phyloP scores from a whole-genome alignment of 2,329 filamentous ascomycete genomes.

The Penicillium hordei region DNA sequence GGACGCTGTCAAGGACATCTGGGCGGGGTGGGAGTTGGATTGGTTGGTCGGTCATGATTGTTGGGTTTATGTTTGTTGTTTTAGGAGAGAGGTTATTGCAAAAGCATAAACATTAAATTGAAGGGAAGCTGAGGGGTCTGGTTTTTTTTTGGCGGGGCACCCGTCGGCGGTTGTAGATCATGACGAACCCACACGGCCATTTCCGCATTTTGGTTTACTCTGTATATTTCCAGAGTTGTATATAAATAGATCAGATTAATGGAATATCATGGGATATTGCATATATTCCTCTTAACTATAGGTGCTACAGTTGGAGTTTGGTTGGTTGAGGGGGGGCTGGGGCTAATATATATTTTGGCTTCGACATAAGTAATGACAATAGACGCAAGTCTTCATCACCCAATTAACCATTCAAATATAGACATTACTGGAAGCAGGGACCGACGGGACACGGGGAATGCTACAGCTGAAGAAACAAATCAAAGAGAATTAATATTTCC shows the following conservation, averaged over 20 bases:
- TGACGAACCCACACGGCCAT: constrained; percentile 11
- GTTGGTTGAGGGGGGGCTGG: too few species aligned
- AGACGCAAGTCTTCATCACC: neutral
- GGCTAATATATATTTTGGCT: neutral
- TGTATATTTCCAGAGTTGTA: too few species aligned
- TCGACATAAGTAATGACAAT: neutral
- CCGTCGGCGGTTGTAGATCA: constrained; percentile 17
- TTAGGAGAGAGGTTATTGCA: neutral
- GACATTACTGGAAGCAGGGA: too few species aligned
- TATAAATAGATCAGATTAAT: neutral
- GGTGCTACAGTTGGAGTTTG: neutral
- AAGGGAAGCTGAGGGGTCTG: constrained; percentile 11
- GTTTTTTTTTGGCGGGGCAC: constrained; percentile 22
- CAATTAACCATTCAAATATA: neutral
- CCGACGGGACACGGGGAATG: neutral
- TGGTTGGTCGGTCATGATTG: constrained; percentile 26
- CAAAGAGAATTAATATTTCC: constrained; percentile 3
- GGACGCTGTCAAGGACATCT: constrained; percentile 39
- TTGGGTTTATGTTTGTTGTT: neutral
- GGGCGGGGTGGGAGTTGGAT: constrained; percentile 35
- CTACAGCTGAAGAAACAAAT: neutral
- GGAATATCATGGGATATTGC: too few species aligned
- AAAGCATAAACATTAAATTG: neutral
- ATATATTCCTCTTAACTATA: neutral
- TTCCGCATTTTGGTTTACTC: neutral